Percentiles rank a stretch among this genome's conserved stretches.
Evolutionary conservation across 2,329 filamentous ascomycete genomes (phyloP).

Genomic region (Dothiorella sarmentorum): DNA sequence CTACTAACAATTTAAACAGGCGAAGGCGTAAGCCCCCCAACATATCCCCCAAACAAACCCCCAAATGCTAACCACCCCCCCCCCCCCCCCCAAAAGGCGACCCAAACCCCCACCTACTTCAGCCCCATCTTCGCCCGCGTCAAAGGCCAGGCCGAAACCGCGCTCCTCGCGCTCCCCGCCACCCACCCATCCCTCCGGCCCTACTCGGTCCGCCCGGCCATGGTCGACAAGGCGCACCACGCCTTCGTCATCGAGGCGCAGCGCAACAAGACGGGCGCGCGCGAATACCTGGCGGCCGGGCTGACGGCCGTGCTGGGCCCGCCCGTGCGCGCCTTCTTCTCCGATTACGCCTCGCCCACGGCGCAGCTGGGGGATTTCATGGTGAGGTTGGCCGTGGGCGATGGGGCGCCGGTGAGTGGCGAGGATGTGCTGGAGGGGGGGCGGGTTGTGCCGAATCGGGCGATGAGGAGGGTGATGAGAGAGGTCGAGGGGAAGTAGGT

Average conservation of each 20-base stretch:
- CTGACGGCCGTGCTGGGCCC: slow-evolving; percentile 16
- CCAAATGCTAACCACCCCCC: no score
- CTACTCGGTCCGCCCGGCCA: slow-evolving; percentile 57
- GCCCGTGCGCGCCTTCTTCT: slow-evolving; percentile 29
- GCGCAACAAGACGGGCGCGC: slow-evolving; percentile 30
- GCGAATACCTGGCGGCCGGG: slow-evolving; percentile 22
- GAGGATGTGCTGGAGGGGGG: slow-evolving; percentile 40
- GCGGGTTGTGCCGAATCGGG: slow-evolving; percentile 38
- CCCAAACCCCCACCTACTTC: slow-evolving; percentile 53
- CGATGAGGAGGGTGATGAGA: slow-evolving; percentile 35
- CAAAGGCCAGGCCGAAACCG: slow-evolving; percentile 64
- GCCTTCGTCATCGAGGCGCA: slow-evolving; percentile 38
- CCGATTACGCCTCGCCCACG: slow-evolving; percentile 43
- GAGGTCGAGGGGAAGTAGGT: not conserved
- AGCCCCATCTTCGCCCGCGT: slow-evolving; percentile 58
- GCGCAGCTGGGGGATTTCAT: slow-evolving; percentile 47
- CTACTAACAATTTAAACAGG: slow-evolving; percentile 34
- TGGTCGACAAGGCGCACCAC: slow-evolving; percentile 52
- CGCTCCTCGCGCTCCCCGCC: slow-evolving; percentile 53
- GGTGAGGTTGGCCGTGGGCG: slow-evolving; percentile 48
- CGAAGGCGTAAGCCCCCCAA: no score
- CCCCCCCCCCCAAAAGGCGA: no score
- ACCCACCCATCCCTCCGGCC: slow-evolving; percentile 49
- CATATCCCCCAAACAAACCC: no score
- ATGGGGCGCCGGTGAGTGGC: slow-evolving; percentile 40